Evolutionary conservation across 2,329 filamentous ascomycete genomes (phyloP).

Genomic region (Parascedosporium putredinis): DNA sequence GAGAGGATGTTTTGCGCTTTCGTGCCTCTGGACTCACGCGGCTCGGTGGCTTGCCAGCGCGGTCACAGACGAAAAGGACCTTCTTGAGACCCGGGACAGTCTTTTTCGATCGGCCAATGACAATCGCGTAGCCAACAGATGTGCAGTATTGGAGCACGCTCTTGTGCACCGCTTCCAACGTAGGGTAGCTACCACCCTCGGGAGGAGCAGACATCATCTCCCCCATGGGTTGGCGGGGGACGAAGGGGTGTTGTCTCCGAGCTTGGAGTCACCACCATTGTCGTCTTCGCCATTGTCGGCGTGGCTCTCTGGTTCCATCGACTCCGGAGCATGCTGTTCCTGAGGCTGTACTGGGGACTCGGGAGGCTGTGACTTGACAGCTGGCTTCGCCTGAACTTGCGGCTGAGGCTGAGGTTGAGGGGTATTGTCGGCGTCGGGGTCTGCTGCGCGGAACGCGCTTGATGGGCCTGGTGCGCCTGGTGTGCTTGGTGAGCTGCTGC

Average conservation of each 20-base stretch:
- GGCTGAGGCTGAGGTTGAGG: slow-evolving; percentile 19
- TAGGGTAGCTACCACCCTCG: slow-evolving; percentile 53
- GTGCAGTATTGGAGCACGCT: slow-evolving; percentile 55
- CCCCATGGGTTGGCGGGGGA: slow-evolving; percentile 45
- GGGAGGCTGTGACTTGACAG: slow-evolving; percentile 12
- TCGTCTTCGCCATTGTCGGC: slow-evolving; percentile 34
- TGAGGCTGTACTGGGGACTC: slow-evolving; percentile 26
- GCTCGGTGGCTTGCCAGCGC: slow-evolving; percentile 51
- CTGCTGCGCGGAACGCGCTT: slow-evolving; percentile 15
- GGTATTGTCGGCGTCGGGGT: slow-evolving; percentile 21
- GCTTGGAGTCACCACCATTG: slow-evolving; percentile 34
- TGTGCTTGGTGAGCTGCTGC: slow-evolving; percentile 15
- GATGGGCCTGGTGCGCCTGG: slow-evolving; percentile 18
- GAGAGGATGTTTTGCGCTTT: slow-evolving; percentile 56
- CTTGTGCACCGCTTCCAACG: slow-evolving; percentile 54
- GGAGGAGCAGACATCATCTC: slow-evolving; percentile 52
- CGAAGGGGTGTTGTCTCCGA: slow-evolving; percentile 39
- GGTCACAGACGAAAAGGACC: slow-evolving; percentile 56
- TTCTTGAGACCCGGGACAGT: slow-evolving; percentile 57
- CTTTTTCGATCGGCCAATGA: slow-evolving; percentile 59
- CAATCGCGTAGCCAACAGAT: slow-evolving; percentile 56
- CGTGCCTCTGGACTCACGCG: slow-evolving; percentile 53
- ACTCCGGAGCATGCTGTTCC: slow-evolving; percentile 33
- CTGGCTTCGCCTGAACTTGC: slow-evolving; percentile 16
- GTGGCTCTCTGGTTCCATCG: slow-evolving; percentile 43